Percentiles rank a stretch among this genome's conserved stretches.
These are phyloP conservation scores for Cantharellus anzutake DNA, from an alignment of 768 basidiomycete genomes.

Conservation along the genomic window DNA sequence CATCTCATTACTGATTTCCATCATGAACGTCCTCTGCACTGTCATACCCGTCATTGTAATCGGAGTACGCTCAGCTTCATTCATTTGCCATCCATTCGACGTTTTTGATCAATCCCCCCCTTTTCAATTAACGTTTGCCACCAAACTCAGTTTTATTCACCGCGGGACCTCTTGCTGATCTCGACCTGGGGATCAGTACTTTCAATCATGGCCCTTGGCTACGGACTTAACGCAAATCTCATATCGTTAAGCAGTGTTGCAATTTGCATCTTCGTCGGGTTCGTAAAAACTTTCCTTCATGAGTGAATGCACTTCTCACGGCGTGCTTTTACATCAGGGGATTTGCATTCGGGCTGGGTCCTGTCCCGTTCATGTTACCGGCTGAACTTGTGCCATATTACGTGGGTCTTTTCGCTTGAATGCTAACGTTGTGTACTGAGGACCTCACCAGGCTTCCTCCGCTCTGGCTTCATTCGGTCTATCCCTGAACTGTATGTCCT, in stretches of 20 bases:
- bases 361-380: conserved; percentile 82
- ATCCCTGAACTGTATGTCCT: not conserved
- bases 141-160: not conserved
- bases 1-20: conserved; percentile 9
- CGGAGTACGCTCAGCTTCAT: conserved; percentile 15
- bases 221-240: conserved; percentile 5
- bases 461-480: not conserved
- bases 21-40: conserved; percentile 24
- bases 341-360: conserved; percentile 80
- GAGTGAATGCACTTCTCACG: not conserved
- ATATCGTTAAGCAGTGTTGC: conserved; percentile 4
- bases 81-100: not conserved
- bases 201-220: conserved; percentile 10
- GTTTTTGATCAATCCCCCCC: not conserved
- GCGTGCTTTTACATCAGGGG: conserved; percentile 28
- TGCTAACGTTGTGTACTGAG: not conserved
- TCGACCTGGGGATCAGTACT: conserved; percentile 1
- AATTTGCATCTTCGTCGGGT: conserved; percentile 2
- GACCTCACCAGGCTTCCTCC: not conserved
- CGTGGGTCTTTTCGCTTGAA: conserved; percentile 24
- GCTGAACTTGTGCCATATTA: conserved; percentile 72
- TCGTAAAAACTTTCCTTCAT: not conserved
- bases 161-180: conserved; percentile 16
- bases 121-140: no score
- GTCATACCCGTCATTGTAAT: conserved; percentile 21